phyloP scores from a whole-genome alignment of 352 stramenopile genomes.

The Phytophthora uliginosa region DNA sequence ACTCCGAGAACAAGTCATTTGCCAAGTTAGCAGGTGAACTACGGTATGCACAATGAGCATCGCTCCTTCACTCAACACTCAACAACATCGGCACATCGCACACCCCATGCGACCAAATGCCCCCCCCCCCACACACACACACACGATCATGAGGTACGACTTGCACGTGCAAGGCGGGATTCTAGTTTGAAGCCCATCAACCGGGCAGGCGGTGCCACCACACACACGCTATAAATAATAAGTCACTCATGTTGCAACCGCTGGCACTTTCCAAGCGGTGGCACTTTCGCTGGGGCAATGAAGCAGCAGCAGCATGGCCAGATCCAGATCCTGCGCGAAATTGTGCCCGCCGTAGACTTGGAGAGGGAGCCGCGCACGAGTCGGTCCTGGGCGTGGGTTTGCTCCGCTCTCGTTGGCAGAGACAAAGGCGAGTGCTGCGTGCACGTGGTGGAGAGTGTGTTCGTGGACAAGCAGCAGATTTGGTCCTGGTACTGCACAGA shows the following conservation, averaged over 20 bases:
- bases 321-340: constrained; percentile 64
- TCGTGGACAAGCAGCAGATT: constrained; percentile 82
- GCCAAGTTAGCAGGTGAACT: no score
- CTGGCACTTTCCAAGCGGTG: constrained; percentile 12
- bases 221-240: constrained; percentile 27
- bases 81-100: no score
- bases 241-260: constrained; percentile 23
- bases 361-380: constrained; percentile 52
- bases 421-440: constrained; percentile 65
- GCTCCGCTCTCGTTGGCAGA: constrained; percentile 66
- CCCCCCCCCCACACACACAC: no score
- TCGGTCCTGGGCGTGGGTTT: constrained; percentile 79
- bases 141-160: no score
- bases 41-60: no score
- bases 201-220: background rate
- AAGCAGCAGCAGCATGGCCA: constrained; percentile 30
- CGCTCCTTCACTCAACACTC: no score
- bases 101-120: no score
- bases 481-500: constrained; percentile 80
- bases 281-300: constrained; percentile 9
- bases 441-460: constrained; percentile 75
- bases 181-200: no score
- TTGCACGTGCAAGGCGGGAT: no score
- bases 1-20: no score
- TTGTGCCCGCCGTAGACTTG: constrained; percentile 63